phyloP scores from a whole-genome alignment of 768 basidiomycete species.

The Trametes cinnabarina region DNA sequence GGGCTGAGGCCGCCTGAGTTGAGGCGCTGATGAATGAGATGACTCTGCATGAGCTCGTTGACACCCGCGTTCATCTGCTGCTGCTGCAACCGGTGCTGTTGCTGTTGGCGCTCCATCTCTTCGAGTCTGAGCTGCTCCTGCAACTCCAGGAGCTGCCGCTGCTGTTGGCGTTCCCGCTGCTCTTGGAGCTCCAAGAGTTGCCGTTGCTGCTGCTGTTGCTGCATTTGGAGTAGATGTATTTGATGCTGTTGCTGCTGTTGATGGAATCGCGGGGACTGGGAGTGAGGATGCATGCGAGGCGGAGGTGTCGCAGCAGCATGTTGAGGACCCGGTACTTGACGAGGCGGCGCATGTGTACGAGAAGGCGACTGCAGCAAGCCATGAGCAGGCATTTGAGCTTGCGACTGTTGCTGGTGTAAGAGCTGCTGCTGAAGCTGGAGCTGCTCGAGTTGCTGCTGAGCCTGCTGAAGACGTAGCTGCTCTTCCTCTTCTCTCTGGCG shows the following conservation, averaged over 20 bases:
- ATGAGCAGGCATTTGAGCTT: conserved; percentile 11
- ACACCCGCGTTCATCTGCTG: conserved; percentile 25
- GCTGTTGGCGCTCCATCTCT: conserved; percentile 48
- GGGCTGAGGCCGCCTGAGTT: conserved; percentile 40
- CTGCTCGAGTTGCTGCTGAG: conserved; percentile 36
- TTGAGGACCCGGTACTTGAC: conserved; percentile 19
- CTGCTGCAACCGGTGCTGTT: conserved; percentile 29
- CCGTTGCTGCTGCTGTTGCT: conserved; percentile 51
- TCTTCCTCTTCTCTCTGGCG: conserved; percentile 24
- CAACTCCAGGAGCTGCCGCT: conserved; percentile 50
- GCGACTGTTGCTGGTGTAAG: conserved; percentile 24
- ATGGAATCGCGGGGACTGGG: conserved; percentile 77
- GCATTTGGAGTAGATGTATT: conserved; percentile 62
- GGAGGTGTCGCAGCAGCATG: conserved; percentile 58
- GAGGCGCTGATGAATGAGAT: conserved; percentile 40
- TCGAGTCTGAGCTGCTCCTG: conserved; percentile 56
- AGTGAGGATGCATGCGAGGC: conserved; percentile 69
- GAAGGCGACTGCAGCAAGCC: conserved; percentile 7
- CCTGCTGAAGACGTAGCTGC: conserved; percentile 33
- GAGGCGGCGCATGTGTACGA: conserved; percentile 10
- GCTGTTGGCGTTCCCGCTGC: conserved; percentile 32
- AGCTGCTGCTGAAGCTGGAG: conserved; percentile 44
- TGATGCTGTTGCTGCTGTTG: conserved; percentile 72
- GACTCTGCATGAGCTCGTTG: conserved; percentile 25
- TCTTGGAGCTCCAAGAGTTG: conserved; percentile 30